Conservation (phyloP, 2,329 filamentous ascomycete genomes). For the Sphaerostilbella broomeana region DNA sequence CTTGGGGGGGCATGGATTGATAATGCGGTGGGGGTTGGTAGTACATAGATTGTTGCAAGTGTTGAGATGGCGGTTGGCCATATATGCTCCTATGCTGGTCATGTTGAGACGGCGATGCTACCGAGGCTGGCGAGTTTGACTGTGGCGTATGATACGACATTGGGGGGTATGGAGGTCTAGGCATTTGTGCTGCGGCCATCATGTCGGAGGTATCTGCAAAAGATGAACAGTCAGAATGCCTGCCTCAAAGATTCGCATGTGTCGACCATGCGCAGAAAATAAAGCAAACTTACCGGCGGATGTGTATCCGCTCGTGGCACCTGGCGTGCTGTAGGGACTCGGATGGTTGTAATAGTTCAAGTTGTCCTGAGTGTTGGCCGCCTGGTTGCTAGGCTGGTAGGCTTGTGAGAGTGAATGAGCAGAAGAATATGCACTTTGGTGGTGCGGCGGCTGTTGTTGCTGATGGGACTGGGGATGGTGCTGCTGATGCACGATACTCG, state of each 20-base stretch:
- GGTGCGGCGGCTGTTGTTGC: slow-evolving; percentile 54
- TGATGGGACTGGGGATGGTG: slow-evolving; percentile 56
- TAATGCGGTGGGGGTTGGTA: slow-evolving; percentile 56
- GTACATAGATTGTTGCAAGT: slow-evolving; percentile 79
- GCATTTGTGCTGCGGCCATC: slow-evolving; percentile 62
- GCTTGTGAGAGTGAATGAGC: slow-evolving; percentile 57
- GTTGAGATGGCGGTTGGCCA: slow-evolving; percentile 68
- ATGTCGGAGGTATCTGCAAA: slow-evolving; percentile 53
- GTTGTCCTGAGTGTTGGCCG: slow-evolving; percentile 56
- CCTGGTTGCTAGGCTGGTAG: slow-evolving; percentile 62
- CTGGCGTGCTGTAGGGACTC: slow-evolving; percentile 76
- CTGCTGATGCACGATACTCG: slow-evolving; percentile 68
- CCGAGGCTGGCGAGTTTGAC: slow-evolving; percentile 88
- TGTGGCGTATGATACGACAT: slow-evolving; percentile 91
- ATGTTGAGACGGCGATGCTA: slow-evolving; percentile 81
- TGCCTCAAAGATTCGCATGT: slow-evolving; percentile 12
- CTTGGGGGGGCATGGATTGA: slow-evolving; percentile 60
- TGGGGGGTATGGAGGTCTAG: slow-evolving; percentile 75
- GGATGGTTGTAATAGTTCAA: slow-evolving; percentile 71
- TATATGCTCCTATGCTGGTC: slow-evolving; percentile 88
- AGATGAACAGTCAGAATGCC: slow-evolving; percentile 18
- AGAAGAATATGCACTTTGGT: slow-evolving; percentile 61
- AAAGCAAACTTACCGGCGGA: slow-evolving; percentile 71
- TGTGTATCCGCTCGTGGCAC: slow-evolving; percentile 75
- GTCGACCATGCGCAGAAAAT: slow-evolving; percentile 6